A percentile compares a stretch with the other conserved stretches of the same genome.
Conservation (phyloP, 495 filamentous ascomycete species). For the Penicillium taxi region DNA sequence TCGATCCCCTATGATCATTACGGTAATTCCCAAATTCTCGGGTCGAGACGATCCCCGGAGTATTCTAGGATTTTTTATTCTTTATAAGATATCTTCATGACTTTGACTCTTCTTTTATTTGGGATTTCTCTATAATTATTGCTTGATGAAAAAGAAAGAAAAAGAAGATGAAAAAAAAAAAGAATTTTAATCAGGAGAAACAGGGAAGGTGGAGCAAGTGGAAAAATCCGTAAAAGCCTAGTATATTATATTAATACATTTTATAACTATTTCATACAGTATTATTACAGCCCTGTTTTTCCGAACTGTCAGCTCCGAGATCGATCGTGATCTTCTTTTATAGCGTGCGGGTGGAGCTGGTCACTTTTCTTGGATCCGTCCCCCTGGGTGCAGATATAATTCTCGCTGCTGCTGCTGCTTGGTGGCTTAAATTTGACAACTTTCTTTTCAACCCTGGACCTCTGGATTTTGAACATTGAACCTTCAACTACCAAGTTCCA, state of each 20-base stretch:
- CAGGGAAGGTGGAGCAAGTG: neutral
- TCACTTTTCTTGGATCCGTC: constrained; percentile 35
- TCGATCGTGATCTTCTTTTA: constrained; percentile 43
- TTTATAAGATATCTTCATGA: neutral
- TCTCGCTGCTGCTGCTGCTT: constrained; percentile 14
- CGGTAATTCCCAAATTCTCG: constrained; percentile 22
- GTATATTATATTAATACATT: constrained; percentile 7
- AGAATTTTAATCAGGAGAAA: constrained; percentile 1
- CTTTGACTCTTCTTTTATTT: constrained; percentile 1
- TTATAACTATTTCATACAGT: constrained; percentile 4
- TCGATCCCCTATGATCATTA: constrained; percentile 28
- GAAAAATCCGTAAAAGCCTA: constrained; percentile 3
- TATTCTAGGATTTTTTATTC: constrained; percentile 10
- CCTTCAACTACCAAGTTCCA: no score
- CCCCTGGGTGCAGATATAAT: constrained; percentile 33
- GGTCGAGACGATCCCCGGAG: constrained; percentile 24
- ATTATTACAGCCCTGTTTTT: constrained; percentile 18
- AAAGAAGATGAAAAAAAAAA: neutral
- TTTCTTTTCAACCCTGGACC: neutral
- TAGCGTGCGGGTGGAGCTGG: constrained; percentile 34
- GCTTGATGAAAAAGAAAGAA: neutral
- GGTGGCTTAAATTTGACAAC: constrained; percentile 6
- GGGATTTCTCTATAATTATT: neutral
- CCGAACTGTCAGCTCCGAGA: constrained; percentile 42
- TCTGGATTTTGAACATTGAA: no score